Evolutionary conservation across 192 early-diverging fungal species (phyloP).

Genomic region (Chytriomyces sp.): DNA sequence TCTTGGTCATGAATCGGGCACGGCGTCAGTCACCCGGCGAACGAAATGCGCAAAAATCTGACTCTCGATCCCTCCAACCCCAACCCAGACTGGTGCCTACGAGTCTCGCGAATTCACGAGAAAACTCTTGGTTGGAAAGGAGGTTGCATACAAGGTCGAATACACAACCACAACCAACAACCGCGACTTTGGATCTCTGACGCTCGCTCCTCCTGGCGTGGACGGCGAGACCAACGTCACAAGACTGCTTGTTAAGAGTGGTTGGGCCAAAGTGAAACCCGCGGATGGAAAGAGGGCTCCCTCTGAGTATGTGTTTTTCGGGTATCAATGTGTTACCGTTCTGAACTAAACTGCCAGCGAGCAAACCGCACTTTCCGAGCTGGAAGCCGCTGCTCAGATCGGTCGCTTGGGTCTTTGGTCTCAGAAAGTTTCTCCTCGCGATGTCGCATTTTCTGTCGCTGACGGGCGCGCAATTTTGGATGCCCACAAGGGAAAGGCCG

Average conservation of each 20-base stretch:
- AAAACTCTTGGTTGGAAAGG: conserved; percentile 82
- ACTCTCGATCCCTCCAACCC: conserved; percentile 14
- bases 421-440: conserved; percentile 39
- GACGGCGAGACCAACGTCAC: conserved; percentile 68
- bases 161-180: conserved; percentile 71
- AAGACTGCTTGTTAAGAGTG: conserved; percentile 72
- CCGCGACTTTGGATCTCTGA: conserved; percentile 57
- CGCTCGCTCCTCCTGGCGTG: conserved; percentile 47
- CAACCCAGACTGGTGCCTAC: conserved; percentile 57
- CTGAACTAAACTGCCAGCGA: conserved; percentile 55
- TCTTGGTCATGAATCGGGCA: too few relatives aligned
- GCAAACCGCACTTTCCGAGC: conserved; percentile 47
- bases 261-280: conserved; percentile 80
- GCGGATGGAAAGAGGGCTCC: conserved; percentile 40
- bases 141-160: conserved; percentile 79
- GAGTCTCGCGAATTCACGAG: conserved; percentile 90
- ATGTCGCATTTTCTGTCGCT: conserved; percentile 23
- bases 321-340: background rate
- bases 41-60: background rate
- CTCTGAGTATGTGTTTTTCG: conserved; percentile 37
- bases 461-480: conserved; percentile 76
- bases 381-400: conserved; percentile 74
- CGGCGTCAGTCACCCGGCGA: background rate
- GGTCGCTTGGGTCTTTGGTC: conserved; percentile 80
- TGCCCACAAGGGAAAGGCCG: conserved; percentile 74